Evolutionary conservation across 768 basidiomycete species (phyloP), one percentile per base, ranked within the genome.

Genomic region (Hericium erinaceus): DNA sequence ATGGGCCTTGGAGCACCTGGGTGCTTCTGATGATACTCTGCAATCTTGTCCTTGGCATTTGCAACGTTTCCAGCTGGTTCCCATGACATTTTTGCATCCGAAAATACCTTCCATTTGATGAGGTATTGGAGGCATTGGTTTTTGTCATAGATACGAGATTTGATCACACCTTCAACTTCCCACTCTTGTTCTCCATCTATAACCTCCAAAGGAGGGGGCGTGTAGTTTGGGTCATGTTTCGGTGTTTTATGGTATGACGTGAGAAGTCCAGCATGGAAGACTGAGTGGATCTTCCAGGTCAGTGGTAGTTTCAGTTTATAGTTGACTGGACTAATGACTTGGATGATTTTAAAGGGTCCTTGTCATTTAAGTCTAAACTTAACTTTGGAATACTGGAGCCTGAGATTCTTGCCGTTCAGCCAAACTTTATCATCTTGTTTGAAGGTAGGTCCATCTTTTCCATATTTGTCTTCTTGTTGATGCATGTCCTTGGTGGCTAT

Each of bases 181-280:
- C 37, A 56, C 39, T 60, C 54, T 40, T 63, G 46, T 49, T 60
- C 49, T 22, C 54, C 57, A 46, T 63, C 57, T 6, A 60, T 39
- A 40, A 60, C 11, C 16, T 57, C 57, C 2, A 44, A 54, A 7
- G 56, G 56, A 8, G 57, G 57, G 15, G 28, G 1, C 9, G 26
- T 11, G 50, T 33, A 60, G 28, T 60, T 60, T 3, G 38, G 26
- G 9, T 53, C 56, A 28, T 63, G 54, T 24, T 28, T 33, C 2
- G 48, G 20, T 4, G 56, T 60, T 24, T 63, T 59, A 9, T 52
- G 46, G 40, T 60, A 57, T 3, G 58, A 53, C 2, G 48, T 58
- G 11, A 63, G 53, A 4, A 60, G 53, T 4, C 48, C 39, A 22
- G 39, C 55, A 37, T 63, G 54, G 52, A 63, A 58, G 9, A 61